Conservation (phyloP, 768 basidiomycete genomes). For the Macrolepiota dolichaula region DNA sequence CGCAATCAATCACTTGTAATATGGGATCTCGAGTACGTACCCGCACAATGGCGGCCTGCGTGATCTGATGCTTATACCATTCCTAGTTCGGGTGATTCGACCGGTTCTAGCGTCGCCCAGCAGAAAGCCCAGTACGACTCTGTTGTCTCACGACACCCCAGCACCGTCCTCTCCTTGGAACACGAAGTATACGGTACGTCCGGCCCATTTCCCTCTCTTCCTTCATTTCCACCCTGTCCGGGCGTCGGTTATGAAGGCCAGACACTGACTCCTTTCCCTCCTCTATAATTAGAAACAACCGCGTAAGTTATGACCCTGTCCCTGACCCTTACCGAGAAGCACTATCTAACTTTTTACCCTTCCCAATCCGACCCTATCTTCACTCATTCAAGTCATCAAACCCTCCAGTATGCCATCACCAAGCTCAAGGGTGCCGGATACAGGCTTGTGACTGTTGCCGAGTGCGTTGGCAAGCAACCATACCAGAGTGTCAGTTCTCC, state of each 20-base stretch:
- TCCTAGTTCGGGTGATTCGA: slow-evolving; percentile 15
- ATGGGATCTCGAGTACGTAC: slow-evolving; percentile 36
- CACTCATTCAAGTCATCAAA: slow-evolving; percentile 18
- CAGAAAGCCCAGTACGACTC: slow-evolving; percentile 14
- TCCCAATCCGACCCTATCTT: background rate
- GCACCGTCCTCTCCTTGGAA: slow-evolving; percentile 30
- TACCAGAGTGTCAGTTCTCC: slow-evolving; percentile 27
- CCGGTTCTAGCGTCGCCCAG: slow-evolving; percentile 4
- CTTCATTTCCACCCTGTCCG: background rate
- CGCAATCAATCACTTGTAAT: slow-evolving; percentile 33
- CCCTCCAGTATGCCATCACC: slow-evolving; percentile 31
- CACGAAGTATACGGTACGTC: slow-evolving; percentile 29
- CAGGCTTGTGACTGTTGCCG: slow-evolving; percentile 32
- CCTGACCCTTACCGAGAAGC: background rate
- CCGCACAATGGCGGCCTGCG: background rate
- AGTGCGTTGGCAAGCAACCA: slow-evolving; percentile 29
- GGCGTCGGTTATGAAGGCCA: background rate
- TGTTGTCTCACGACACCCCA: slow-evolving; percentile 18
- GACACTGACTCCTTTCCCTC: background rate
- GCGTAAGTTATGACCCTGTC: slow-evolving; percentile 12
- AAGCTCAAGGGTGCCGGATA: slow-evolving; percentile 32
- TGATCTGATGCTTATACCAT: background rate
- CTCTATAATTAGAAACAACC: slow-evolving; percentile 17
- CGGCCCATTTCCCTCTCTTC: too few relatives aligned
- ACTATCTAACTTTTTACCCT: background rate